Conservation (phyloP, 495 filamentous ascomycete species). For the Penicillium lagena region DNA sequence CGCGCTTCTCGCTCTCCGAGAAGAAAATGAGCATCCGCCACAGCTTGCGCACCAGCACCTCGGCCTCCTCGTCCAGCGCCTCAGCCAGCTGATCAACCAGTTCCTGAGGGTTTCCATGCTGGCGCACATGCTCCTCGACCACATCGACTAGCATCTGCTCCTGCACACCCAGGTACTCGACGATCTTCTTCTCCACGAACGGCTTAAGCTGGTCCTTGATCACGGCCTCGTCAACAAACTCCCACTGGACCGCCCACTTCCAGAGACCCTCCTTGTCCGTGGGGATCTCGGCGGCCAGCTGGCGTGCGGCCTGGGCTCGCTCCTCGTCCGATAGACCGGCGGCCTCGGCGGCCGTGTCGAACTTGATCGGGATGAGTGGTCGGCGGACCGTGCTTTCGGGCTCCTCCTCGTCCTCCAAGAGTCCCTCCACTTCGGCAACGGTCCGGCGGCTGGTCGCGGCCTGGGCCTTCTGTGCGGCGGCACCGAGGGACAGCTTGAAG, state of each 20-base stretch:
- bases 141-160: conserved; percentile 93
- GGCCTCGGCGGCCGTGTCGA: conserved; percentile 66
- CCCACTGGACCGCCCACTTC: conserved; percentile 90
- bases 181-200: conserved; percentile 96
- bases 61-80: conserved; percentile 90
- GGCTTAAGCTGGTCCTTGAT: conserved; percentile 84
- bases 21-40: conserved; percentile 99
- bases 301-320: conserved; percentile 65
- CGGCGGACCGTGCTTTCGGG: conserved; percentile 63
- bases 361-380: conserved; percentile 86
- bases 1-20: conserved; percentile 89
- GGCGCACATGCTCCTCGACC: conserved; percentile 80
- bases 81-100: conserved; percentile 79
- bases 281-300: conserved; percentile 86
- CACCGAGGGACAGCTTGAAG: conserved; percentile 91
- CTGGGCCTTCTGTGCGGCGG: conserved; percentile 75
- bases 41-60: conserved; percentile 89
- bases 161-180: conserved; percentile 93
- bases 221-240: conserved; percentile 79
- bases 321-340: conserved; percentile 77
- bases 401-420: conserved; percentile 92
- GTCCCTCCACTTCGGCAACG: conserved; percentile 85
- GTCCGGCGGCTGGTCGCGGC: conserved; percentile 70
- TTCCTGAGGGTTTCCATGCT: conserved; percentile 67
- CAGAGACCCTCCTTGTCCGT: conserved; percentile 81